Percentiles rank a stretch among this genome's conserved stretches.
phyloP scores from a whole-genome alignment of 2,329 filamentous ascomycete genomes.

The Arthrobotrys sphaeroides region DNA sequence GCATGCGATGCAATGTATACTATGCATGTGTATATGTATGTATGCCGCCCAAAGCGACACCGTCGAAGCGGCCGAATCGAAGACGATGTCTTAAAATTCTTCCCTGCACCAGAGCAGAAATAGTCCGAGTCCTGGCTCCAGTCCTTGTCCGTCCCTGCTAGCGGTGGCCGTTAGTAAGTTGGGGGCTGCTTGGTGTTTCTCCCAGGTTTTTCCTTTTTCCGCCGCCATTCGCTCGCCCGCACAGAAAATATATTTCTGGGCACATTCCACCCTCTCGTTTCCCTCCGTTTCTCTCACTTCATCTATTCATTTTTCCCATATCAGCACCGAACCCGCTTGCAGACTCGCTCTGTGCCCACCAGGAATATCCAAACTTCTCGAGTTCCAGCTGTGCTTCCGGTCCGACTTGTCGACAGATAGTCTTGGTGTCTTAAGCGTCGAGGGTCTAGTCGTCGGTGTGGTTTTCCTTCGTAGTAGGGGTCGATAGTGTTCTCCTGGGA shows the following conservation, averaged over 20 bases:
- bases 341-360: slow-evolving; percentile 29
- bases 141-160: too few relatives aligned
- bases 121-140: neutral
- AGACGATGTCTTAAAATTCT: slow-evolving; percentile 16
- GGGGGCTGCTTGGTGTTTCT: neutral
- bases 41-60: slow-evolving; percentile 39
- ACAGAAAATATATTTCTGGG: slow-evolving; percentile 23
- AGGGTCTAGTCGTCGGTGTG: slow-evolving; percentile 5
- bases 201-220: neutral
- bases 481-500: too few relatives aligned
- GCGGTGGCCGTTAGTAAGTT: neutral
- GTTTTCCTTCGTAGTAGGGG: slow-evolving; percentile 18
- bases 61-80: slow-evolving; percentile 25
- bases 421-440: neutral
- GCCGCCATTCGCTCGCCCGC: neutral
- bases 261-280: slow-evolving; percentile 24
- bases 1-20: slow-evolving; percentile 16
- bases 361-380: neutral
- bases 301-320: slow-evolving; percentile 20
- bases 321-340: slow-evolving; percentile 24
- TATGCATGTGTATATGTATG: neutral
- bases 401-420: neutral
- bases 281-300: slow-evolving; percentile 17
- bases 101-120: slow-evolving; percentile 11
- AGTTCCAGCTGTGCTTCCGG: neutral